Evolutionary conservation across 306 rosid genomes (phyloP).

Genomic region (Dryas alaskensis): DNA sequence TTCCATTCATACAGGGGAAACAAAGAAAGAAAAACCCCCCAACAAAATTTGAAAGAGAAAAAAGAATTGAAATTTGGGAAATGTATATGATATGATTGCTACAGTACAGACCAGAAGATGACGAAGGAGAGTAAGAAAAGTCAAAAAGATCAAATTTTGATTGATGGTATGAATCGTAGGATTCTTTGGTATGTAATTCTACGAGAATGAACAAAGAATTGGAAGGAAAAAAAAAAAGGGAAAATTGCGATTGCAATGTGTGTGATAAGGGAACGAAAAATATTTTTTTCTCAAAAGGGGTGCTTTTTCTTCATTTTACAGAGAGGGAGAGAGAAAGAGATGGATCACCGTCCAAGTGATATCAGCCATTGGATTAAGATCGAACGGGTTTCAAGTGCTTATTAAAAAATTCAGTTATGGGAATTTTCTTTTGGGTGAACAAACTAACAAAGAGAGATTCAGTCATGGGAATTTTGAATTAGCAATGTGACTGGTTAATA

Average conservation of each 20-base stretch:
- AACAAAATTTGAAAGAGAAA: background rate
- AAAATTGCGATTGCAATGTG: conserved; percentile 14
- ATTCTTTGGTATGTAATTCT: background rate
- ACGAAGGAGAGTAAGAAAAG: conserved; percentile 3
- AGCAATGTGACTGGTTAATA: too few species aligned
- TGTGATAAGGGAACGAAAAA: conserved; percentile 4
- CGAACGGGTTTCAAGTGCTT: conserved; percentile 19
- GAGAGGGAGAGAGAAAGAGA: background rate
- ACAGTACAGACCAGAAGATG: background rate
- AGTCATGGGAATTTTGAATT: background rate
- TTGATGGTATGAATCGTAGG: background rate
- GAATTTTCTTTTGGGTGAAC: background rate
- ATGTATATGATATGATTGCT: background rate
- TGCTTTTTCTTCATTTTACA: conserved; percentile 21
- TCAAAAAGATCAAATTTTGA: conserved; percentile 8
- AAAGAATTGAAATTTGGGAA: background rate
- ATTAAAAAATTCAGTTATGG: background rate
- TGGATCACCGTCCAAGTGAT: conserved; percentile 5
- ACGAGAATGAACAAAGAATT: background rate
- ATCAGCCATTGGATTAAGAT: conserved; percentile 26
- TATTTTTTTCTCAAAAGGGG: conserved; percentile 21
- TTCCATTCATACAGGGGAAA: conserved; percentile 40
- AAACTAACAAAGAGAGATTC: background rate
- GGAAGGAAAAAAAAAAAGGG: conserved; percentile 10
- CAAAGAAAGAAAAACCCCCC: background rate